Evolutionary conservation across 2,329 filamentous ascomycete genomes (phyloP), one percentile per base, ranked within the genome.

Genomic region (Arthrobotrys megalospora): DNA sequence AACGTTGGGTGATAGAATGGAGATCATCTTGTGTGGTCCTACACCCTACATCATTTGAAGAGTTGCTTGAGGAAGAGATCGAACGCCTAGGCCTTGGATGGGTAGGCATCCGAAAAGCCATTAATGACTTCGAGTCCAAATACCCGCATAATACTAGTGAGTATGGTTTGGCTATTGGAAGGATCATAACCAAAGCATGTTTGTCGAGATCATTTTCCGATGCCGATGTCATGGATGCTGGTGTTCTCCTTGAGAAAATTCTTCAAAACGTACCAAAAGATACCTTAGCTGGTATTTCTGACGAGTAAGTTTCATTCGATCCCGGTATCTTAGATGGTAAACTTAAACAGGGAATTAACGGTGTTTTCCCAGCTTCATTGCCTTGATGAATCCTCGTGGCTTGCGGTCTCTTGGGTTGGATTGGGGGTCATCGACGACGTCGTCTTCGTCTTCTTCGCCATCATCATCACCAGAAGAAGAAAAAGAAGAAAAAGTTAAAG

Each of bases 1-100:
- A 32, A 55, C 41, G 1, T 12, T 14, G 10, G 12, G 12, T 2
- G 5, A 47, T 19, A 63, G 67, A 47, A 14, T 71, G 36, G 16
- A 53, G 45, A 19, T 64, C 53, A 16, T 41, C 67, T 14, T 71
- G 67, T 32, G 52, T 71, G 3, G 43, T 71, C 24, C 2, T 71
- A 28, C 63, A 32, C 16, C 67, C 67, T 12, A 63, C 55, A 7
- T 52, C 67, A 21, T 12, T 16, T 5, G 16, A 36, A 10, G 24
- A 71, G 12, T 24, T 14, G 24, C 43, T 71, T 8, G 19, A 53
- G n/a, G 43, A 19, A 1, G 28, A 47, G 34, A 28, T 28, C n/a
- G 24, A 7, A 10, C 5, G 41, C 52, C 6, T 4, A 0, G 38
- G 19, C 6, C 2, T 41, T 19, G 3, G 16, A 12, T 71, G 67